Base-by-base conservation (phyloP, 768 basidiomycete species). In the Brasilioporus rufonigricans region DNA sequence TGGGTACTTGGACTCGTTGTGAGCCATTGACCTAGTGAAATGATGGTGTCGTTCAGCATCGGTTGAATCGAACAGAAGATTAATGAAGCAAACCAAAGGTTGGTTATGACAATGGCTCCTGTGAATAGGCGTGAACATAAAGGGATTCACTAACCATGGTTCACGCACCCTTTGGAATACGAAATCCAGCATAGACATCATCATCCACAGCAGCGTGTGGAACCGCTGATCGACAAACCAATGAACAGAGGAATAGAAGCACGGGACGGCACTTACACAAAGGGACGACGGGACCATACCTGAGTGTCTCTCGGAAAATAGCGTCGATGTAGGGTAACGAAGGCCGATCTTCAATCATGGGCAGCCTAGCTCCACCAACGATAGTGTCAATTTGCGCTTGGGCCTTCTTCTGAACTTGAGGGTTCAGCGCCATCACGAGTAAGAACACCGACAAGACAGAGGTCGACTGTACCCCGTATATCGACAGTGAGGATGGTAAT, bases 161-260 rank as follows among this genome's bases (percentile, higher is more conserved):
- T 7, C 13, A 24, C 47, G 32, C 23, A 66, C 64, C 64, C 56
- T 75, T 74, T 5, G 84, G 84, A 44, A 86, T 85, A 9, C 75
- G 65, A 52, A 77, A 79, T n/a, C 77, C 75, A 31, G 70, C 66
- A 55, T 78, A 80, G 7, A 72, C 50, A 31, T 80, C 80, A 32
- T 79, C 77, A 23, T 73, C 56, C 1, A 75, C 74, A 8, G 62
- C 49, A 21, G 61, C 50, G 55, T 72, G 74, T 9, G 73, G 66
- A 12, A 73, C 36, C 0, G 66, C 73, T 66, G 24, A 27, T 32
- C 1, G 35, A 4, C n/a, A 19, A 7, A n/a, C 41, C 16, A 19
- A 33, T 48, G 5, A 31, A 11, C 10, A 12, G 6, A 26, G 13
- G 21, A 35, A 40, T 8, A 10, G 19, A n/a, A 19, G 1, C n/a